Base-by-base conservation (phyloP, 805 yeast species). In the Candida tibetensis region DNA sequence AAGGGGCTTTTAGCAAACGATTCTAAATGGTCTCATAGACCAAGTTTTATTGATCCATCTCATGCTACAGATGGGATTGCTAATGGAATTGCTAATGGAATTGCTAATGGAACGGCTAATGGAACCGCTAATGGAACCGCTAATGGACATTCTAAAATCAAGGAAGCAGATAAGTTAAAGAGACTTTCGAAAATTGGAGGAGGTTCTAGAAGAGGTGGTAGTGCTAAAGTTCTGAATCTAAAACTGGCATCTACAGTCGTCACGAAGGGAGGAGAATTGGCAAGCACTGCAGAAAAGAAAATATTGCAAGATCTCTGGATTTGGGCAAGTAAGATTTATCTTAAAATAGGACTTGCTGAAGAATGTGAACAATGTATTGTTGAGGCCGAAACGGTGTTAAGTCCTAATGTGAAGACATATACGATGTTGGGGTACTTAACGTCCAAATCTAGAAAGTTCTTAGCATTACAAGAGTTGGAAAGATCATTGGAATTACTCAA, bases 291-390 rank as follows among this genome's bases (percentile, higher is more conserved):
- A 5, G 30, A 6, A 10, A 19, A 18, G 17, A 56, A 49, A 17
- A 51, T 78, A 7, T 53, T 81, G 32, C 87, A 81, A 49, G 69
- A 70, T 23, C 52, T 86, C 17, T 89, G 96, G 96, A 56, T 89
- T 34, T 77, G 88, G 76, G 72, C 86, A 0, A 72, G 88, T 0
- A 71, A 73, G 26, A 62, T 87, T 18, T 88, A 86, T 53, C 63
- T 75, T 49, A 74, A 76, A 41, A 70, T 75, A 4, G 80, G 76
- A 1, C 57, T 76, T 28, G 45, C 63, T 1, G 71, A 65, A 2
- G 95, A 87, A 37, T 79, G 90, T 1, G 80, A 79, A 49, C 79
- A 75, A 41, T 82, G 95, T 32, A 71, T 88, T 4, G 70, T 73
- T 5, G 96, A 88, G 57, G 87, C 95, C 1, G 82, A 76, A 40